Conservation (phyloP, 1,139 yeast genomes). For the Yamadazyma jaroonii region DNA sequence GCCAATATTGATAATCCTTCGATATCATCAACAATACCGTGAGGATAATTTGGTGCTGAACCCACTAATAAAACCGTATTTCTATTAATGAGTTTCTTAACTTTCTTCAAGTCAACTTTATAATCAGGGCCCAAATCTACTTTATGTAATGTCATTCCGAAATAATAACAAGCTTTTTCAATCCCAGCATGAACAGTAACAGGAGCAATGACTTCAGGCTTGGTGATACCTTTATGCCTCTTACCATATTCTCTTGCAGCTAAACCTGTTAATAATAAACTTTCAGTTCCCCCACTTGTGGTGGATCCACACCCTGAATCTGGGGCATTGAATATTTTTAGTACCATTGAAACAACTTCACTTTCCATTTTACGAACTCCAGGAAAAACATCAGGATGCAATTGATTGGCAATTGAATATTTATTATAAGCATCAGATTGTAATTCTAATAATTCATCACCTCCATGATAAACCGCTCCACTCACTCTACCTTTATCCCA, state of each 20-base stretch:
- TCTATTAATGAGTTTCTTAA: conserved; percentile 60
- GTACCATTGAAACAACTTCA: conserved; percentile 90
- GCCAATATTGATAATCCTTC: conserved; percentile 70
- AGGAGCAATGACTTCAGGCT: conserved; percentile 90
- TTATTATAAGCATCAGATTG: conserved; percentile 76
- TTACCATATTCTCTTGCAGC: conserved; percentile 75
- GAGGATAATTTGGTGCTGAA: conserved; percentile 96
- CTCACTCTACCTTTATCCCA: conserved; percentile 86
- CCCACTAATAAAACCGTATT: conserved; percentile 87
- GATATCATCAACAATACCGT: conserved; percentile 91
- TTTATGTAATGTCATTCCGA: conserved; percentile 80
- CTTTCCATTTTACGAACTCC: conserved; percentile 96
- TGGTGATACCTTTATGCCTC: conserved; percentile 54
- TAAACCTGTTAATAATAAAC: conserved; percentile 77
- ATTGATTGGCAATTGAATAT: conserved; percentile 86
- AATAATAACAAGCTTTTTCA: conserved; percentile 89
- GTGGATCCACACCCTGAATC: conserved; percentile 83
- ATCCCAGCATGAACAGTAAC: conserved; percentile 92
- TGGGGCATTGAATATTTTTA: conserved; percentile 71
- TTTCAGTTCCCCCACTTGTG: conserved; percentile 97
- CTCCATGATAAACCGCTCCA: conserved; percentile 98
- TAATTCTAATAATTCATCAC: conserved; percentile 63
- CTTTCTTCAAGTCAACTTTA: conserved; percentile 65
- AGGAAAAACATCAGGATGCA: conserved; percentile 97
- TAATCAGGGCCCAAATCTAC: conserved; percentile 70